phyloP scores from a whole-genome alignment of 2,329 filamentous ascomycete genomes.

The Triangularia verruculosa region DNA sequence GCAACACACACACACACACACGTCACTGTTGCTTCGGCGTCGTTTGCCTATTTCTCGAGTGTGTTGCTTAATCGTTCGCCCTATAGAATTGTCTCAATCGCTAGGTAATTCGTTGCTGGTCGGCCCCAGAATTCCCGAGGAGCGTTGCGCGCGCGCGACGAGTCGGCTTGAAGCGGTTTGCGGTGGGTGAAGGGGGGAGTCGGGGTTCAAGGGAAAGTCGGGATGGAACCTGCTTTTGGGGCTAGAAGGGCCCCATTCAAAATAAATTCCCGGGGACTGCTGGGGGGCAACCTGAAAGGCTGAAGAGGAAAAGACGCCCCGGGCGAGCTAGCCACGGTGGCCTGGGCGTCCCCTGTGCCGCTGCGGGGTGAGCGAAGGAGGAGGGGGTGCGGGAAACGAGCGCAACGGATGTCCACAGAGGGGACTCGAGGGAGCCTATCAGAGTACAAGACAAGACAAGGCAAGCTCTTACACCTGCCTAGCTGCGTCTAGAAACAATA shows the following conservation, averaged over 20 bases:
- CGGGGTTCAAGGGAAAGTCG: conserved; percentile 19
- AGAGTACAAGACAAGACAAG: neutral
- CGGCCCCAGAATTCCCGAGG: conserved; percentile 9
- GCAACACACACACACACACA: neutral
- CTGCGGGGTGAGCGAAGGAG: neutral
- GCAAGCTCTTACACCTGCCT: neutral
- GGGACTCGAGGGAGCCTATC: neutral
- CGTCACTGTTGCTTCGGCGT: neutral
- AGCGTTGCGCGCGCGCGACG: neutral
- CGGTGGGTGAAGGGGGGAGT: conserved; percentile 30
- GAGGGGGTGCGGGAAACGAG: neutral
- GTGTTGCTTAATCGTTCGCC: neutral
- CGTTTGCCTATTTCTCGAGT: neutral
- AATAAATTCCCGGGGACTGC: conserved; percentile 9
- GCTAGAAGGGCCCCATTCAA: conserved; percentile 19
- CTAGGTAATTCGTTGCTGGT: neutral
- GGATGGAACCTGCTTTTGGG: conserved; percentile 23
- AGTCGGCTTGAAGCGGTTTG: conserved; percentile 33
- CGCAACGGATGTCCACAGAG: neutral
- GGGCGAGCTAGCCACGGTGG: neutral
- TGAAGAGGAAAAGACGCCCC: neutral
- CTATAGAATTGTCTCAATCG: conserved; percentile 6
- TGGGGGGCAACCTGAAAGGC: neutral
- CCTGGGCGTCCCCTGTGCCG: neutral
- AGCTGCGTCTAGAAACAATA: neutral